Conservation (phyloP, 495 filamentous ascomycete genomes). For the Penicillium paradoxum region DNA sequence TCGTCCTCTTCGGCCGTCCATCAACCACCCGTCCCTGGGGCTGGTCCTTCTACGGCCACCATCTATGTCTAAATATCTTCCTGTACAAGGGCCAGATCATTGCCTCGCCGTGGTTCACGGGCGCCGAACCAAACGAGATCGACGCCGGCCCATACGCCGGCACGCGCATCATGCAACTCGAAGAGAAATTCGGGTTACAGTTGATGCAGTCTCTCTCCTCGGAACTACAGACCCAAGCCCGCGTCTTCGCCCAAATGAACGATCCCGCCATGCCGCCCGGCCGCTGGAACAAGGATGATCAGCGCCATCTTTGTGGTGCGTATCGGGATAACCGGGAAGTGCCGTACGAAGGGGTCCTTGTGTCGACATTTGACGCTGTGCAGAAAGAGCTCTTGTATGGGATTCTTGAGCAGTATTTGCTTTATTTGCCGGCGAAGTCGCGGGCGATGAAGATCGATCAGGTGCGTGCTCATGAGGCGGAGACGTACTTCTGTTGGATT, state of each 20-base stretch:
- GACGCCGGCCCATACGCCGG: conserved; percentile 58
- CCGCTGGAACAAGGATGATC: conserved; percentile 70
- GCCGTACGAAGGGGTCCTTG: conserved; percentile 63
- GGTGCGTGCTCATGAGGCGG: conserved; percentile 46
- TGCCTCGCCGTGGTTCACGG: conserved; percentile 66
- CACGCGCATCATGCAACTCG: conserved; percentile 58
- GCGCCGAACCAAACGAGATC: conserved; percentile 71
- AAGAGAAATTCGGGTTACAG: conserved; percentile 56
- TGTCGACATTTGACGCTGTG: conserved; percentile 31
- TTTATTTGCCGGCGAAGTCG: conserved; percentile 55
- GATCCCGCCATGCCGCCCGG: conserved; percentile 60
- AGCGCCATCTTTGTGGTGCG: conserved; percentile 68
- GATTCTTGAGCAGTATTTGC: conserved; percentile 56
- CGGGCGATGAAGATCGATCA: conserved; percentile 48
- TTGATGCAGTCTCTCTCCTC: conserved; percentile 61
- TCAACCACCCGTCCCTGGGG: conserved; percentile 57
- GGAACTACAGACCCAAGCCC: conserved; percentile 47
- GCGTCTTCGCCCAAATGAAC: conserved; percentile 49
- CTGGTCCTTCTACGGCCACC: conserved; percentile 71
- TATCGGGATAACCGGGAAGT: conserved; percentile 71
- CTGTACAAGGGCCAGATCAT: conserved; percentile 56
- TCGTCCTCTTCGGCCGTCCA: conserved; percentile 56
- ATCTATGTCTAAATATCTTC: conserved; percentile 66
- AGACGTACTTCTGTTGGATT: conserved; percentile 77
- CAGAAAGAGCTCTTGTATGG: conserved; percentile 51